Conservation (phyloP, 176 grass and related monocot species). For the Thalia dealbata region DNA sequence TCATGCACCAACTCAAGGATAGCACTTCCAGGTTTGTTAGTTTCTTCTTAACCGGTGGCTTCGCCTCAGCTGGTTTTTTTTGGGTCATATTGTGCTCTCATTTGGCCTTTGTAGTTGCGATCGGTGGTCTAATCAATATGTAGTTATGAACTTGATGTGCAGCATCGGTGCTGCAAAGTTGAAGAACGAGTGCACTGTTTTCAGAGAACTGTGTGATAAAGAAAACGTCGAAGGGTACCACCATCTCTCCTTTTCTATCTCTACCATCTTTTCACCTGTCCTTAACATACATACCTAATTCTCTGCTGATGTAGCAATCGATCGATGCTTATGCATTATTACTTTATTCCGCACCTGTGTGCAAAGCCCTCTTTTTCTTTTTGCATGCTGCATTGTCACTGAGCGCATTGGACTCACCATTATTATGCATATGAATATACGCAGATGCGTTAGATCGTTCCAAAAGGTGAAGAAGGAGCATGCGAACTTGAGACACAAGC, state of each 20-base stretch:
- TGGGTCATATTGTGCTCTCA: no score
- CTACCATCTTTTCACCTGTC: no score
- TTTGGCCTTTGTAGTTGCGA: no score
- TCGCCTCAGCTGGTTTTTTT: no score
- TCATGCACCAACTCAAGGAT: slow-evolving; percentile 82
- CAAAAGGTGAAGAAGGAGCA: slow-evolving; percentile 93
- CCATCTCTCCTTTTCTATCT: background rate
- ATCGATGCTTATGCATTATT: background rate
- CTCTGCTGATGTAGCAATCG: background rate
- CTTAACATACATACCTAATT: background rate
- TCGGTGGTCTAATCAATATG: no score
- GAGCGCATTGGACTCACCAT: background rate
- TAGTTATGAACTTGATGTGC: slow-evolving; percentile 12
- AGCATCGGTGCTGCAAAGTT: slow-evolving; percentile 98
- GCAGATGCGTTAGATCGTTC: slow-evolving; percentile 73
- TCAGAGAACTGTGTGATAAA: slow-evolving; percentile 57
- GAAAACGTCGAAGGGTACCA: slow-evolving; percentile 70
- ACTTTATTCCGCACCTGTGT: background rate
- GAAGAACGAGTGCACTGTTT: slow-evolving; percentile 81
- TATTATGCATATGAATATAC: background rate
- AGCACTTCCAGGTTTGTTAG: slow-evolving; percentile 79
- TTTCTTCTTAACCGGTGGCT: background rate
- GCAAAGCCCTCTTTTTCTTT: background rate
- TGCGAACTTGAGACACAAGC: slow-evolving; percentile 55
- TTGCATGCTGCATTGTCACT: background rate